Conservation (phyloP, 2,329 filamentous ascomycete genomes). For the Clonostachys rosea region DNA sequence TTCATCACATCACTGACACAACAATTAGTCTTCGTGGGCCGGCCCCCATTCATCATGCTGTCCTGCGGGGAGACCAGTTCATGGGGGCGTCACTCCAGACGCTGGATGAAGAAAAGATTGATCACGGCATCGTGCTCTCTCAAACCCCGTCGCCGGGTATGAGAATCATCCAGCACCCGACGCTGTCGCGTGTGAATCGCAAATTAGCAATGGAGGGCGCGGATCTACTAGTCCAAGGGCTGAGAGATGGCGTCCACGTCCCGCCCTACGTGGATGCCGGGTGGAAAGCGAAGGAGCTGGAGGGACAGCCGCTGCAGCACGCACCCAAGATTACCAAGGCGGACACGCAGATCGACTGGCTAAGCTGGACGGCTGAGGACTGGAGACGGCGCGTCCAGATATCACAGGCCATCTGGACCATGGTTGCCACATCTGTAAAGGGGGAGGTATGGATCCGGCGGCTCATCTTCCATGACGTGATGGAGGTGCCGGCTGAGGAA, state of each 20-base stretch:
- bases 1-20: too few relatives aligned
- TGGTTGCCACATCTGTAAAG: constrained; percentile 4
- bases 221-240: constrained; percentile 61
- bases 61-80: constrained; percentile 54
- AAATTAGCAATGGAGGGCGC: constrained; percentile 63
- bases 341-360: constrained; percentile 61
- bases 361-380: constrained; percentile 41
- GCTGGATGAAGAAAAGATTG: constrained; percentile 70
- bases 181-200: constrained; percentile 30
- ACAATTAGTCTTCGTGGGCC: constrained; percentile 67
- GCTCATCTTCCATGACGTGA: constrained; percentile 30
- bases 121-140: constrained; percentile 70
- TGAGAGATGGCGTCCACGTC: constrained; percentile 61
- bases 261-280: constrained; percentile 45
- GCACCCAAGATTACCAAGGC: constrained; percentile 70
- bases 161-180: constrained; percentile 36
- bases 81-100: constrained; percentile 87
- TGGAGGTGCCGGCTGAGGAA: constrained; percentile 9
- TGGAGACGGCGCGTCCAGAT: constrained; percentile 53
- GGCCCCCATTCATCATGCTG: constrained; percentile 81
- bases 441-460: constrained; percentile 14
- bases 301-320: constrained; percentile 25
- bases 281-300: constrained; percentile 13
- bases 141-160: constrained; percentile 62
- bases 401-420: constrained; percentile 64